Evolutionary conservation across 148 eudicot species (phyloP).

Genomic region (Beta vulgaris): DNA sequence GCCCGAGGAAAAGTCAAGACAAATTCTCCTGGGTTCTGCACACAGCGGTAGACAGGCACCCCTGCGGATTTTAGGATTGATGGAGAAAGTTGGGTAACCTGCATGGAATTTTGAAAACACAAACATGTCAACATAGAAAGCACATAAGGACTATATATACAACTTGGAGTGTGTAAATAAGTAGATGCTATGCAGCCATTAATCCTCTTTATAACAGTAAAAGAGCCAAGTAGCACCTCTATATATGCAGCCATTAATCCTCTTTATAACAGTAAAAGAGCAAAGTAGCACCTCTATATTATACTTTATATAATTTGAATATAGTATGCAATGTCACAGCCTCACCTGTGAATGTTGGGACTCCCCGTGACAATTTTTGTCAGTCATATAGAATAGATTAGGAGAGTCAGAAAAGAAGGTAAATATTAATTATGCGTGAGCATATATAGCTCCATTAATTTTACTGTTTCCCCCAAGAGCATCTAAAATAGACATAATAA

Average conservation of each 20-base stretch:
- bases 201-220: background rate
- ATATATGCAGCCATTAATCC: conserved; percentile 1
- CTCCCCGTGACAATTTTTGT: background rate
- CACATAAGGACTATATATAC: background rate
- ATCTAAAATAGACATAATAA: background rate
- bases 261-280: background rate
- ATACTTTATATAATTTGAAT: background rate
- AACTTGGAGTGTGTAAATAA: background rate
- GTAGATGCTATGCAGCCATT: conserved; percentile 4
- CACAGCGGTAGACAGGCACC: conserved; percentile 87
- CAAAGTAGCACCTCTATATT: background rate
- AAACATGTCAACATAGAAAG: conserved; percentile 9
- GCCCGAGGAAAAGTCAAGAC: conserved; percentile 95
- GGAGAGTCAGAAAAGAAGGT: background rate
- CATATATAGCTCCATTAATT: background rate
- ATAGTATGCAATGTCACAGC: background rate
- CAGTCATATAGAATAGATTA: background rate
- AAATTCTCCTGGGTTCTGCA: conserved; percentile 89
- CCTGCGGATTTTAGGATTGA: conserved; percentile 76
- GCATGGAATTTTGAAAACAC: conserved; percentile 29
- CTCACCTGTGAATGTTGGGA: background rate
- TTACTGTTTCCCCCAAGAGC: background rate
- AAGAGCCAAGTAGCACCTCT: background rate
- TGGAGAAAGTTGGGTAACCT: conserved; percentile 97
- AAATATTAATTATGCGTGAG: too few relatives aligned